phyloP scores from a whole-genome alignment of 805 yeast species.

The Saccharomycopsis malanga region DNA sequence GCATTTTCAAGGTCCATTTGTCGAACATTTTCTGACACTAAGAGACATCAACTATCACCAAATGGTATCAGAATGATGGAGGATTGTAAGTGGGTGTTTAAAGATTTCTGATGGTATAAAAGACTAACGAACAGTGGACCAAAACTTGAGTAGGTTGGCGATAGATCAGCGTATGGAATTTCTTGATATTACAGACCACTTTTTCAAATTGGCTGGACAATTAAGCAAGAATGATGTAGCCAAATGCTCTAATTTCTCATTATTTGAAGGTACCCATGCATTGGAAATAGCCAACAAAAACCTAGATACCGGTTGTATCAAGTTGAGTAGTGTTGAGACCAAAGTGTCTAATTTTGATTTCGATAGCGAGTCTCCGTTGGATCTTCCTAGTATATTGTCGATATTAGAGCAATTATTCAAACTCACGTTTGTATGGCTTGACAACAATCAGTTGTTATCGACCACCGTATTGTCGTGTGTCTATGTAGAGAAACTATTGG shows the following conservation, averaged over 20 bases:
- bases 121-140: too few species aligned
- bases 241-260: constrained; percentile 51
- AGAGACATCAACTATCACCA: too few species aligned
- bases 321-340: constrained; percentile 36
- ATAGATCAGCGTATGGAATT: constrained; percentile 21
- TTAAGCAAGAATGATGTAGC: constrained; percentile 50
- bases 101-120: too few species aligned
- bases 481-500: constrained; percentile 56
- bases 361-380: constrained; percentile 4
- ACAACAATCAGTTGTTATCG: constrained; percentile 58
- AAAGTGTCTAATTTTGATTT: constrained; percentile 8
- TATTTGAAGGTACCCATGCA: constrained; percentile 83
- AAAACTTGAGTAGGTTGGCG: background rate
- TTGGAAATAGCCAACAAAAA: constrained; percentile 65
- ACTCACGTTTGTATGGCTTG: constrained; percentile 64
- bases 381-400: constrained; percentile 37
- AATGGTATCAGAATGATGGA: too few species aligned
- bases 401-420: constrained; percentile 49
- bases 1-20: too few species aligned
- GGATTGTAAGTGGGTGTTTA: too few species aligned
- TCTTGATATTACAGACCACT: constrained; percentile 50
- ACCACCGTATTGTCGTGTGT: constrained; percentile 72
- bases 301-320: constrained; percentile 72
- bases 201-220: constrained; percentile 34
- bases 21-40: too few species aligned